Percentiles rank a stretch among this genome's conserved stretches.
Evolutionary conservation across 164 flowering plant species (phyloP).

Genomic region (Piper betle): DNA sequence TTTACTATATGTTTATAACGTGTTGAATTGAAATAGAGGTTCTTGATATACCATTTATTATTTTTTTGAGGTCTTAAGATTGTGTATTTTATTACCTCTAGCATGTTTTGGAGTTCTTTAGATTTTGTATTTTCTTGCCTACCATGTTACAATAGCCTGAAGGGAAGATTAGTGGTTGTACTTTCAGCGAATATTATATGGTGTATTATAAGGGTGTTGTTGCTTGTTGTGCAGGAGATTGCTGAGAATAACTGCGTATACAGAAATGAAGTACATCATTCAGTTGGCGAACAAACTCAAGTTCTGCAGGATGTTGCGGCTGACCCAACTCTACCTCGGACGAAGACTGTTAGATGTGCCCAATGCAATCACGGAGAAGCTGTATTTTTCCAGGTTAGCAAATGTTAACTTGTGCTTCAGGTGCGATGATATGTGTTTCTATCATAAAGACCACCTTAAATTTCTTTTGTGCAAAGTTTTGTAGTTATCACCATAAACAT

Average conservation of each 20-base stretch:
- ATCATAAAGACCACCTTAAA: neutral
- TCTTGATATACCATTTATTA: neutral
- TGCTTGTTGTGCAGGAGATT: conserved; percentile 43
- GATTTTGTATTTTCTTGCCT: neutral
- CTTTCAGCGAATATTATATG: neutral
- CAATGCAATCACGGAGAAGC: conserved; percentile 82
- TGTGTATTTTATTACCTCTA: neutral
- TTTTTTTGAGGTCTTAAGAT: neutral
- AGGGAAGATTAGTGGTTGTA: neutral
- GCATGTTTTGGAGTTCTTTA: neutral
- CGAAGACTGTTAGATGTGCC: conserved; percentile 61
- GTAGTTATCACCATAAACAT: neutral
- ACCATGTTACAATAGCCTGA: neutral
- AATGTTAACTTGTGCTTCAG: neutral
- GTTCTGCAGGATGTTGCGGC: conserved; percentile 75
- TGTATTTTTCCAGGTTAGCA: conserved; percentile 81
- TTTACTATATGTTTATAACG: no score
- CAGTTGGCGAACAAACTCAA: conserved; percentile 77
- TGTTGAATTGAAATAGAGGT: neutral
- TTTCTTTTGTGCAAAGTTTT: no score
- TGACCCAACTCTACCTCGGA: conserved; percentile 94
- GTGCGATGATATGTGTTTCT: neutral
- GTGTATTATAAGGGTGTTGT: no score
- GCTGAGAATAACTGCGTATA: conserved; percentile 87
- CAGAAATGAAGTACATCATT: conserved; percentile 71